Evolutionary conservation across 2,329 filamentous ascomycete genomes (phyloP).

Genomic region (Achaetomium macrosporum): DNA sequence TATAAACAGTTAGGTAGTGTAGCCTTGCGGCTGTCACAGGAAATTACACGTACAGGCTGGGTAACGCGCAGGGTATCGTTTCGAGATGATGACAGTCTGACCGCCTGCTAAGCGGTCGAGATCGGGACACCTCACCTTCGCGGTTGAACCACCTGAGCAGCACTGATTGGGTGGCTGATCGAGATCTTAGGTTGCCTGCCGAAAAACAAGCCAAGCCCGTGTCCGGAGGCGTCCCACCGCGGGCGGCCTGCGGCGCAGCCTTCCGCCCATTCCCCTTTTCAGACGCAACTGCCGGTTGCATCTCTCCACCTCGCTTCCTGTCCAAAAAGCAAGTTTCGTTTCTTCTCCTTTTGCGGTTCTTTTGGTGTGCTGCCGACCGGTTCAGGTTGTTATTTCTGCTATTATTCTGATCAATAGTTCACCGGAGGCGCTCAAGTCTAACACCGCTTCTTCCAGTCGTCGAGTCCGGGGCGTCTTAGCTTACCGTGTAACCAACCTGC

Average conservation of each 20-base stretch:
- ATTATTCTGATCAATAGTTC: too few species aligned
- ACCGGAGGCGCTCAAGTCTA: too few species aligned
- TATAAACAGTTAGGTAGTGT: too few species aligned
- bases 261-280: neutral
- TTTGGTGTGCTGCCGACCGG: neutral
- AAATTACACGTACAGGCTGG: too few species aligned
- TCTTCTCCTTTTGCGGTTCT: neutral
- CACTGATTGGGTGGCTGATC: neutral
- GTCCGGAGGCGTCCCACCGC: conserved; percentile 3
- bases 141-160: neutral
- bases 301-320: neutral
- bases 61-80: too few species aligned
- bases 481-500: too few species aligned
- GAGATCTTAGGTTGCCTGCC: neutral
- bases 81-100: too few species aligned
- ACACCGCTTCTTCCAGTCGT: too few species aligned
- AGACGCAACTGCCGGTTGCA: conserved; percentile 12
- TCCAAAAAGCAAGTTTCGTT: neutral
- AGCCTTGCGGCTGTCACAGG: too few species aligned
- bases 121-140: too few species aligned
- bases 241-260: conserved; percentile 1
- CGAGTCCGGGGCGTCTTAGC: neutral
- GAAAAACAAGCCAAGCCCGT: neutral
- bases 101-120: too few species aligned
- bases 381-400: too few species aligned